Conservation (phyloP, 208 protist genomes). For the Trypanosoma rangeli region DNA sequence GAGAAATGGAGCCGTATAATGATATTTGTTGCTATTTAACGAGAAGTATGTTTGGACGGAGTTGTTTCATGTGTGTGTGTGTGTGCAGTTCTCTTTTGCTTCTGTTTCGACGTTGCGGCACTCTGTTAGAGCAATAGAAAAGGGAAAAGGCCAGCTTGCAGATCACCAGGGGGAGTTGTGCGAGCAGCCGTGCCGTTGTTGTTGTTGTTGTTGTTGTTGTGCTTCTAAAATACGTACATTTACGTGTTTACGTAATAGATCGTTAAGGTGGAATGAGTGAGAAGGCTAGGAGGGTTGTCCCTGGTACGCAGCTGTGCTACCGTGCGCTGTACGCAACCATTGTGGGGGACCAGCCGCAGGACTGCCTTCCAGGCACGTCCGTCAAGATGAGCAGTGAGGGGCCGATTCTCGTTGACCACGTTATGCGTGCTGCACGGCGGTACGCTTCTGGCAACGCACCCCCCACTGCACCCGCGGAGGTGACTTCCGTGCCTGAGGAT, state of each 20-base stretch:
- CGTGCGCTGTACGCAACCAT: conserved; percentile 19
- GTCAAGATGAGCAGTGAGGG: conserved; percentile 16
- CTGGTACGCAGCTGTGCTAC: conserved; percentile 20
- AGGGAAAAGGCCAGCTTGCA: background rate
- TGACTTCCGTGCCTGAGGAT: background rate
- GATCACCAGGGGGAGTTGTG: background rate
- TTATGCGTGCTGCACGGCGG: conserved; percentile 7
- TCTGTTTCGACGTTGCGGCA: background rate
- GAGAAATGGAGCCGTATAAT: too few species aligned
- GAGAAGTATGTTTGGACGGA: too few species aligned
- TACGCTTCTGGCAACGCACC: background rate
- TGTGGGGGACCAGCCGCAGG: conserved; percentile 12
- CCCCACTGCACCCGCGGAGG: background rate
- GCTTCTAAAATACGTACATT: background rate
- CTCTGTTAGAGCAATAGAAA: background rate
- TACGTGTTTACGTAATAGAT: background rate
- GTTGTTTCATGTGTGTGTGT: background rate
- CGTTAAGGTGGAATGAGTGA: conserved; percentile 4
- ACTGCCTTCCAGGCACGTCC: conserved; percentile 12
- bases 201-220: background rate
- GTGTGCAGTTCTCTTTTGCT: background rate
- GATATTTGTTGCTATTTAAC: too few species aligned
- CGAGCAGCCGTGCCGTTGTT: background rate
- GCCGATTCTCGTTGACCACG: conserved; percentile 19
- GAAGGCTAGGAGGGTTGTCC: conserved; percentile 1